A percentile compares a stretch with the other conserved stretches of the same genome.
Conservation (phyloP, 768 basidiomycete genomes). For the Lentinula raphanica region DNA sequence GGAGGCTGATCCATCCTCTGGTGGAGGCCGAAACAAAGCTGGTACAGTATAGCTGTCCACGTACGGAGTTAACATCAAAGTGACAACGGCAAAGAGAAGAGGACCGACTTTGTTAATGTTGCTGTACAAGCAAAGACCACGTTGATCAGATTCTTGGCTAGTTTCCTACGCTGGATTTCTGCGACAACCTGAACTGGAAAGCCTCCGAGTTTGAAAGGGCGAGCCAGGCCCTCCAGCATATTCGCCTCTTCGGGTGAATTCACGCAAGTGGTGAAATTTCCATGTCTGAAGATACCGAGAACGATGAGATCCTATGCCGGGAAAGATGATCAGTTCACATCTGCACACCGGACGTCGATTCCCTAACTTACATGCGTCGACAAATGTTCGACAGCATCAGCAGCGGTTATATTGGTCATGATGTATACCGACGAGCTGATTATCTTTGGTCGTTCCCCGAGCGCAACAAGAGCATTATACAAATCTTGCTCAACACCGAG, state of each 20-base stretch:
- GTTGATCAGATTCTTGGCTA: slow-evolving; percentile 41
- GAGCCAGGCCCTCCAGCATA: slow-evolving; percentile 25
- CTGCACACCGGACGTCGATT: neutral
- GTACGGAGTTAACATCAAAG: neutral
- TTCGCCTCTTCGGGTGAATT: slow-evolving; percentile 23
- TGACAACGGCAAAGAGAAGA: neutral
- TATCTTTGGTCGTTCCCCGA: neutral
- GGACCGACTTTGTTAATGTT: neutral
- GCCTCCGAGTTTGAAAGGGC: slow-evolving; percentile 28
- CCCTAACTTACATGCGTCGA: neutral
- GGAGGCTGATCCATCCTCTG: slow-evolving; percentile 14
- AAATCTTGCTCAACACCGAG: slow-evolving; percentile 7
- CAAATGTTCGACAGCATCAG: slow-evolving; percentile 2
- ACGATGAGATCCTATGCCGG: neutral
- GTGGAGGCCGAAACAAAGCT: slow-evolving; percentile 29
- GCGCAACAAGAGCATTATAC: slow-evolving; percentile 3
- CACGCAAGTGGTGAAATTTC: slow-evolving; percentile 17
- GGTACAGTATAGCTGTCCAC: slow-evolving; percentile 21
- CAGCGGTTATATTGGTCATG: neutral
- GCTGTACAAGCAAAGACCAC: slow-evolving; percentile 29
- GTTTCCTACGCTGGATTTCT: slow-evolving; percentile 41
- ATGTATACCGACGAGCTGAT: slow-evolving; percentile 6
- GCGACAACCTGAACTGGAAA: slow-evolving; percentile 11
- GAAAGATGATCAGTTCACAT: neutral
- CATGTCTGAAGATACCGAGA: slow-evolving; percentile 6